Evolutionary conservation across 768 basidiomycete genomes (phyloP).

Genomic region (Coprinopsis sp.): DNA sequence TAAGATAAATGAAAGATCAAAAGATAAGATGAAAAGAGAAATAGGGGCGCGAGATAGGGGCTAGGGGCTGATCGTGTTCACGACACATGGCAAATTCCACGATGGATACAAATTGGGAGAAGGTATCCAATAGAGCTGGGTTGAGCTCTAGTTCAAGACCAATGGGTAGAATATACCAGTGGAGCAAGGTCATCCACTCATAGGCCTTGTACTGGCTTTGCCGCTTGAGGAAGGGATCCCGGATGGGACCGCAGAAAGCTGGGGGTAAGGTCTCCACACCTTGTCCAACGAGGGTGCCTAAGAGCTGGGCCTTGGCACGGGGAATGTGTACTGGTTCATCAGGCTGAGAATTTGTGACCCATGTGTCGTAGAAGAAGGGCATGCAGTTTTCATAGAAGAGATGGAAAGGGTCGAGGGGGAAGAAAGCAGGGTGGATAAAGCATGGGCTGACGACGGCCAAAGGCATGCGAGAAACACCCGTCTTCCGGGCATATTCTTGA

Average conservation of each 20-base stretch:
- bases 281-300: slow-evolving; percentile 15
- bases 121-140: slow-evolving; percentile 19
- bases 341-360: background rate
- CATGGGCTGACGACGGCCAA: background rate
- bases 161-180: slow-evolving; percentile 31
- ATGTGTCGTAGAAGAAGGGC: background rate
- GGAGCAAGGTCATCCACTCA: slow-evolving; percentile 30
- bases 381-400: background rate
- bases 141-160: slow-evolving; percentile 25
- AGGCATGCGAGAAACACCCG: background rate
- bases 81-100: slow-evolving; percentile 30
- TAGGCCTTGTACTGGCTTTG: slow-evolving; percentile 32
- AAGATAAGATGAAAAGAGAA: too few species aligned
- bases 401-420: background rate
- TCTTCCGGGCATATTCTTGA: too few species aligned
- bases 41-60: too few species aligned
- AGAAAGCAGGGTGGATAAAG: background rate
- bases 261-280: slow-evolving; percentile 26
- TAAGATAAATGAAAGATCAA: too few species aligned
- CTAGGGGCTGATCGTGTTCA: too few species aligned
- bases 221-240: slow-evolving; percentile 24
- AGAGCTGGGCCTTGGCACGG: slow-evolving; percentile 5
- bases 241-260: slow-evolving; percentile 24
- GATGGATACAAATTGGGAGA: slow-evolving; percentile 19
- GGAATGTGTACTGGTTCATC: background rate